Conservation (phyloP, 2,329 filamentous ascomycete genomes). For the Ophiostoma triangulosporum region DNA sequence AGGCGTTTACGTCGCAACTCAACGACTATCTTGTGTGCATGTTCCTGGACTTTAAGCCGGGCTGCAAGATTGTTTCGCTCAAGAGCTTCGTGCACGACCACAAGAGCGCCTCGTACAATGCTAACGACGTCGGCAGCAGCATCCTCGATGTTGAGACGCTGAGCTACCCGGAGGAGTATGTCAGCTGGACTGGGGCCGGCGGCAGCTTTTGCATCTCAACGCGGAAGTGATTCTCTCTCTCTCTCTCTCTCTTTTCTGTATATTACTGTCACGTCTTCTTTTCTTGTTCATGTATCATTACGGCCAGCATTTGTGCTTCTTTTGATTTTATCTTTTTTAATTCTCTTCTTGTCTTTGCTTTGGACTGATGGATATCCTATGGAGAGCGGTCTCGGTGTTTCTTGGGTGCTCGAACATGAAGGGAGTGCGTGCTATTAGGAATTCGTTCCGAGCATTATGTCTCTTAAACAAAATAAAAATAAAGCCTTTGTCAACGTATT, state of each 20-base stretch:
- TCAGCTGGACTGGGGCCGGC: conserved; percentile 81
- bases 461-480: neutral
- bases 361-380: neutral
- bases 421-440: neutral
- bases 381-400: neutral
- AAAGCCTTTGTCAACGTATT: neutral
- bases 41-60: conserved; percentile 86
- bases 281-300: neutral
- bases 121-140: conserved; percentile 67
- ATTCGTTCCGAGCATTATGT: no score
- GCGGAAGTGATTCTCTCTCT: conserved; percentile 39
- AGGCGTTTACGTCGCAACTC: conserved; percentile 78
- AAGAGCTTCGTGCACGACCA: conserved; percentile 80
- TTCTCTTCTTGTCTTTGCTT: neutral
- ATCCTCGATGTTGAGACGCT: conserved; percentile 61
- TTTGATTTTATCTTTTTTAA: neutral
- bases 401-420: neutral
- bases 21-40: conserved; percentile 77
- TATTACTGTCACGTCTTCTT: neutral
- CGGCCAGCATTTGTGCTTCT: neutral
- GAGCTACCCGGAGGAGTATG: conserved; percentile 53
- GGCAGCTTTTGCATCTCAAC: conserved; percentile 83
- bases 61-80: conserved; percentile 79
- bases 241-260: neutral
- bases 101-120: conserved; percentile 63